Conservation (phyloP, 2,329 filamentous ascomycete species). For the Lasiodiplodia gonubiensis region DNA sequence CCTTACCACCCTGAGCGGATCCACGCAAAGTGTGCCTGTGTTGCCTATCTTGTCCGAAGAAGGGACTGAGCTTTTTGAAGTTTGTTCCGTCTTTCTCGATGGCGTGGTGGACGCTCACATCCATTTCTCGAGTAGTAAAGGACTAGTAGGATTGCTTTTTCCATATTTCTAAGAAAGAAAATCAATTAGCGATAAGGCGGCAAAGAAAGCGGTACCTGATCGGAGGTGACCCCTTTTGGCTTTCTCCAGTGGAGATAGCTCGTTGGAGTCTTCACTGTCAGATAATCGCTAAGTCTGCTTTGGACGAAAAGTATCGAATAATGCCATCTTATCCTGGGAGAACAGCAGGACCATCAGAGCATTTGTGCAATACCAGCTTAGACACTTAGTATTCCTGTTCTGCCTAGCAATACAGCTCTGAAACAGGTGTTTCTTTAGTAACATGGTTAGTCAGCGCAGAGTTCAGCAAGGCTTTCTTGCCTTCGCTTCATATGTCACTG, state of each 20-base stretch:
- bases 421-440: no score
- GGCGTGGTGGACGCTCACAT: not conserved
- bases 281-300: conserved; percentile 15
- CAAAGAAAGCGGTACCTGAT: conserved; percentile 1
- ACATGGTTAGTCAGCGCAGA: no score
- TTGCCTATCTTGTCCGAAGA: no score
- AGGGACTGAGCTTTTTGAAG: no score
- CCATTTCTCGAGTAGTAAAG: conserved; percentile 1
- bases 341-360: no score
- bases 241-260: not conserved
- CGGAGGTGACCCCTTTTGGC: not conserved
- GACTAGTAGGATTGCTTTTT: conserved; percentile 5
- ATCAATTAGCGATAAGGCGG: not conserved
- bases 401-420: no score
- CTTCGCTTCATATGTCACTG: no score
- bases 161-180: conserved; percentile 6
- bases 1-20: conserved; percentile 46
- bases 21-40: conserved; percentile 62
- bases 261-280: not conserved
- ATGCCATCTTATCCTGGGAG: conserved; percentile 16
- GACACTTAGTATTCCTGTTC: no score
- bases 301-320: not conserved
- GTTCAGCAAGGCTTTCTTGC: no score
- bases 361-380: no score
- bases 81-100: not conserved